Base-by-base conservation (phyloP, 352 stramenopile genomes). In the Saprolegnia diclina region DNA sequence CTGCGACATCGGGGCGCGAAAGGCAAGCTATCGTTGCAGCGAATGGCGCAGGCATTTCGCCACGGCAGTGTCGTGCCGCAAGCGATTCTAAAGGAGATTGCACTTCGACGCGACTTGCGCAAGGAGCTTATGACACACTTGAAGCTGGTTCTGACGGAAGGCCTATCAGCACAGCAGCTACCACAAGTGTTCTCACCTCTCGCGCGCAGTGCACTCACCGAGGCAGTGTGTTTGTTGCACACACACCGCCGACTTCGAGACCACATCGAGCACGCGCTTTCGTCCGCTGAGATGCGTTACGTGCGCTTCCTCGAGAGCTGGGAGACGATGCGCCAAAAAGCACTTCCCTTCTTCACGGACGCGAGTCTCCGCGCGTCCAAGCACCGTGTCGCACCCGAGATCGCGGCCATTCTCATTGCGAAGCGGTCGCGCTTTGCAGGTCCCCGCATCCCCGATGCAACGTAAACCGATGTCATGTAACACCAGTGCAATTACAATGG, bases 261-360 rank as follows among this genome's bases (percentile, higher is more conserved):
- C 22, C 57, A 66, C 42, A 29, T 66, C 22, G 57, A 24, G 21
- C 37, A 52, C 22, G 57, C 38, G 19, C 40, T 66, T 6, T 14
- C n/a, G 38, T 18, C 6, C 38, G n/a, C 48, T 0, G 57, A 66
- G 40, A 18, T 42, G 7, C 40, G 24, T 16, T 66, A 66, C 57
- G 21, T 66, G 14, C n/a, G n/a, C 19, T 66, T 66, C 29, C 35
- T 48, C 7, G 37, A 53, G 57, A 45, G 40, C 40, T 66, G 57
- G 57, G 13, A 52, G 14, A 14, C 26, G 16, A 19, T 50, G 14
- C 37, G 57, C 3, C 42, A 48, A n/a, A 35, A 16, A n/a, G 29
- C n/a, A 40, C 19, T 18, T 19, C 29, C 19, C 24, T 19, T 21
- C n/a, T 19, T 32, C 56, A 37, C 56, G 18, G 18, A 48, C 21